phyloP scores from a whole-genome alignment of 345 rosid species.

The Sonneratia caseolaris region DNA sequence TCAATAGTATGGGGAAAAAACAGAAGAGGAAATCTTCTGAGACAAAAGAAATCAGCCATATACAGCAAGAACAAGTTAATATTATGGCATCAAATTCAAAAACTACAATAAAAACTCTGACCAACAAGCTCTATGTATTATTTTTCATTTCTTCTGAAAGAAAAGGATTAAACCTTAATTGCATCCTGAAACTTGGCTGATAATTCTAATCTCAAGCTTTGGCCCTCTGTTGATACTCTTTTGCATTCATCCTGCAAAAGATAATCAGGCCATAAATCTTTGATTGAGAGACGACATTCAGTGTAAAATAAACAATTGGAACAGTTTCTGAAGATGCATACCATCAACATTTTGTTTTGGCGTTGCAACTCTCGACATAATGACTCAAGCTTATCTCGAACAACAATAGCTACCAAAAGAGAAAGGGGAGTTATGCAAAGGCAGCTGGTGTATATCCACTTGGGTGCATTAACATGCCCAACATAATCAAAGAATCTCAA shows the following conservation, averaged over 20 bases:
- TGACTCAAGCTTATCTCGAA: constrained; percentile 87
- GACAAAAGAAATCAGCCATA: neutral
- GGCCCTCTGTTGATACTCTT: constrained; percentile 79
- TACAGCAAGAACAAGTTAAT: neutral
- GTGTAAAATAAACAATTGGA: neutral
- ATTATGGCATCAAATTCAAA: neutral
- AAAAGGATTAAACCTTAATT: constrained; percentile 48
- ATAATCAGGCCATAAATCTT: constrained; percentile 11
- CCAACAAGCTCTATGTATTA: neutral
- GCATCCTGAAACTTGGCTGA: constrained; percentile 91
- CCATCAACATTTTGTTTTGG: constrained; percentile 91
- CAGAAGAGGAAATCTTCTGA: neutral
- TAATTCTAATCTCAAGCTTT: constrained; percentile 69
- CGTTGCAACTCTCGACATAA: constrained; percentile 90
- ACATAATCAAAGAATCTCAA: neutral
- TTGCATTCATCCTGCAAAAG: constrained; percentile 85
- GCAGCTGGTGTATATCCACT: neutral
- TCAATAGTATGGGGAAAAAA: neutral
- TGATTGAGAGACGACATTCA: neutral
- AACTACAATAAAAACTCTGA: neutral
- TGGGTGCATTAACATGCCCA: constrained; percentile 1
- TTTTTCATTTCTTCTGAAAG: neutral
- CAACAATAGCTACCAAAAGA: constrained; percentile 46
- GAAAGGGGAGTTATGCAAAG: neutral
- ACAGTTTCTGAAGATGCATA: constrained; percentile 15